Evolutionary conservation across 2,329 filamentous ascomycete species (phyloP).

Genomic region (Colletotrichum higginsianum): DNA sequence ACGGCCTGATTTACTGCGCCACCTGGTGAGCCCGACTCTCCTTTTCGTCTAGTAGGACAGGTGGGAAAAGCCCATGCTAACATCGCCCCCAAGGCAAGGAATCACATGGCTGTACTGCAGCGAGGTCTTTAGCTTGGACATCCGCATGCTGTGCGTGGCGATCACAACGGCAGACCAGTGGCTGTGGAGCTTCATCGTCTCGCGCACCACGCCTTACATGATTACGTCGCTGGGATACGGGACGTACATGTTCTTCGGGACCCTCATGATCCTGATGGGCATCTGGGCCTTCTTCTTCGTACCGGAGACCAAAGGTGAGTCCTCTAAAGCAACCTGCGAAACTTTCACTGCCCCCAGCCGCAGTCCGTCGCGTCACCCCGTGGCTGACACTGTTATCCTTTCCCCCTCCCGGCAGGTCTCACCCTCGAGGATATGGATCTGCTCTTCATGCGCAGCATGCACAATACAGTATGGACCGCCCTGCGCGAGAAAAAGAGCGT

Average conservation of each 20-base stretch:
- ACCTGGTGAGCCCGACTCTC: constrained; percentile 1
- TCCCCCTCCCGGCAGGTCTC: constrained; percentile 46
- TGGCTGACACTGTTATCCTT: not conserved
- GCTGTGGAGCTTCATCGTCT: constrained; percentile 57
- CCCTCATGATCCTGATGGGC: constrained; percentile 9
- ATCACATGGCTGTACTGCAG: constrained; percentile 60
- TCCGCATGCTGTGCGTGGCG: constrained; percentile 52
- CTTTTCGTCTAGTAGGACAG: too few relatives aligned
- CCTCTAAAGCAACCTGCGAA: not conserved
- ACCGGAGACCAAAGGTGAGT: constrained; percentile 10
- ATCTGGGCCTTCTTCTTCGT: constrained; percentile 12
- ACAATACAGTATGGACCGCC: constrained; percentile 48
- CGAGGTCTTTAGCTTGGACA: constrained; percentile 59
- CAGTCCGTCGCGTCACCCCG: not conserved
- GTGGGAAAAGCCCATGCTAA: constrained; percentile 40
- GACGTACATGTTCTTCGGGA: constrained; percentile 2
- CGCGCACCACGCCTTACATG: constrained; percentile 57
- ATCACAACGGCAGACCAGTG: constrained; percentile 53
- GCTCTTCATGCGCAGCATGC: constrained; percentile 48
- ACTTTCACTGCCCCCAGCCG: not conserved
- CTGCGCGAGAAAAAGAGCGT: constrained; percentile 26
- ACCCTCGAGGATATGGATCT: constrained; percentile 63
- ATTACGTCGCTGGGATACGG: constrained; percentile 60
- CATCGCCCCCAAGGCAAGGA: constrained; percentile 55
- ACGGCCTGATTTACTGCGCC: constrained; percentile 47